These are phyloP conservation scores for Penicillium canescens DNA, from an alignment of 495 filamentous ascomycete species.

Conservation along the genomic window DNA sequence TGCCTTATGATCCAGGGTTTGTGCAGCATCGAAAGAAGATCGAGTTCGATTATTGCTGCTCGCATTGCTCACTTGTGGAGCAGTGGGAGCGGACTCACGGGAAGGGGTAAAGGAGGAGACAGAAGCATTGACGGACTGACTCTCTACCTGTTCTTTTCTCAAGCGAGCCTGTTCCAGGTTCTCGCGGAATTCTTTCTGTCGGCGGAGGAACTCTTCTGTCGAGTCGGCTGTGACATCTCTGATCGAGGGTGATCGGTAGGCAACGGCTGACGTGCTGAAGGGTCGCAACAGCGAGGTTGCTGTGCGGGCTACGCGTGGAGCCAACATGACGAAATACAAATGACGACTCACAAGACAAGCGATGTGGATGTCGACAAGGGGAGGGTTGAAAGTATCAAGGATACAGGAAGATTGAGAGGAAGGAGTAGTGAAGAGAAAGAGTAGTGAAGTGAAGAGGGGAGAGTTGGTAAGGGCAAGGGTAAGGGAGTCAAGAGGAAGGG, in stretches of 20 bases:
- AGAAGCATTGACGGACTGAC: constrained; percentile 62
- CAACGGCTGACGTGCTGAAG: constrained; percentile 58
- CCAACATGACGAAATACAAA: constrained; percentile 40
- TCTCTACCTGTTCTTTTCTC: constrained; percentile 78
- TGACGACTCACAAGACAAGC: not conserved
- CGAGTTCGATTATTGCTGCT: constrained; percentile 31
- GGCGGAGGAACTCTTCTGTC: constrained; percentile 71
- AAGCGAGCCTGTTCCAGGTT: constrained; percentile 73
- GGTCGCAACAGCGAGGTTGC: constrained; percentile 54
- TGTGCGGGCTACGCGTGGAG: constrained; percentile 49
- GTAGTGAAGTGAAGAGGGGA: constrained; percentile 12
- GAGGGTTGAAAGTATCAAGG: constrained; percentile 22
- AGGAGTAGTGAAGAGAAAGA: constrained; percentile 13
- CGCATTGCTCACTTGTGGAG: constrained; percentile 58
- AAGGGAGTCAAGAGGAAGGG: constrained; percentile 7
- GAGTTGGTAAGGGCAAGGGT: constrained; percentile 16
- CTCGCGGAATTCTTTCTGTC: constrained; percentile 85
- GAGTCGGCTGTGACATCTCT: constrained; percentile 77
- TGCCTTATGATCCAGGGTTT: constrained; percentile 44
- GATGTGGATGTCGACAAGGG: not conserved
- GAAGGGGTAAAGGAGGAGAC: constrained; percentile 38
- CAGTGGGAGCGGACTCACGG: constrained; percentile 56
- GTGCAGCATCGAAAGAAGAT: constrained; percentile 41
- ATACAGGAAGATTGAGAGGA: constrained; percentile 13
- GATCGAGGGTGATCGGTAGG: constrained; percentile 70